phyloP scores from a whole-genome alignment of 176 grass and related monocot species.

The Ampelocalamus luodianensis region DNA sequence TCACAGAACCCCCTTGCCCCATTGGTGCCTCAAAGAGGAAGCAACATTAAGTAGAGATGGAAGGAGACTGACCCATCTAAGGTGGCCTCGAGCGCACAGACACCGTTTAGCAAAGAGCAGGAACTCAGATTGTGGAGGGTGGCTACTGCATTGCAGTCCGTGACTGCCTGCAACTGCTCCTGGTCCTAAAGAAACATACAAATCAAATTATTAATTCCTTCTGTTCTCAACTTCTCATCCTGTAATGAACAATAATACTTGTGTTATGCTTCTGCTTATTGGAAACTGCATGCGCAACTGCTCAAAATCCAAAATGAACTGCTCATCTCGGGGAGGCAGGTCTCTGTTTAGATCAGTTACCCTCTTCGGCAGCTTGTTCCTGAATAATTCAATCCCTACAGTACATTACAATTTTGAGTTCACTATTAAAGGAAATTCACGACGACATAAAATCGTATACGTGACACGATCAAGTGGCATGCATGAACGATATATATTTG shows the following conservation, averaged over 20 bases:
- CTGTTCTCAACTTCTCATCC: background rate
- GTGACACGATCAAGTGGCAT: background rate
- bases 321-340: constrained; percentile 69
- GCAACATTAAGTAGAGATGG: constrained; percentile 78
- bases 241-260: constrained; percentile 22
- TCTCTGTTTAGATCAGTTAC: constrained; percentile 60
- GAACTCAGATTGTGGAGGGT: constrained; percentile 90
- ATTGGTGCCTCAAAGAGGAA: constrained; percentile 60
- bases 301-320: no score
- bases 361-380: constrained; percentile 90
- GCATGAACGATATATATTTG: background rate
- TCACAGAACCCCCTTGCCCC: constrained; percentile 50
- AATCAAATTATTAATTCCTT: constrained; percentile 39
- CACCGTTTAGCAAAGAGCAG: constrained; percentile 85
- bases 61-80: constrained; percentile 89
- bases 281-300: constrained; percentile 71
- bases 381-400: constrained; percentile 46
- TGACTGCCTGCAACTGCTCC: constrained; percentile 82
- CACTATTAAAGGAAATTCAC: no score
- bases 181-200: constrained; percentile 64
- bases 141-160: constrained; percentile 81
- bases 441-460: no score
- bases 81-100: constrained; percentile 73
- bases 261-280: constrained; percentile 52
- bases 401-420: constrained; percentile 26